Base-by-base conservation (phyloP, 1,284 basidiomycete species). In the Amylostereum areolatum region DNA sequence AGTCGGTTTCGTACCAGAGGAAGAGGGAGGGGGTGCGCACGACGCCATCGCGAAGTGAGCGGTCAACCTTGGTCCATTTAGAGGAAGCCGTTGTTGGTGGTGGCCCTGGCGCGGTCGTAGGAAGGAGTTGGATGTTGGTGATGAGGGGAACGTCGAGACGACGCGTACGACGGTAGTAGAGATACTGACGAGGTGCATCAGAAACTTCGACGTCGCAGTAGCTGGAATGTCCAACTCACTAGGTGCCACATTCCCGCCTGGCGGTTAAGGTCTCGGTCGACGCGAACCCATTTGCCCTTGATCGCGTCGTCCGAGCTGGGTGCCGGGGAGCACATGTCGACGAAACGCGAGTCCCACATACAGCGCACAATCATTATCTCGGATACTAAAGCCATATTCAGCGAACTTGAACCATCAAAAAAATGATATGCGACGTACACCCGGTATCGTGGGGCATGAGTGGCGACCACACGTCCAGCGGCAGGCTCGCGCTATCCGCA, bases 241-340 rank as follows among this genome's bases (percentile, higher is more conserved):
- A 87, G 62, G 54, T 69, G 81, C 66, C 84, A 74, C 41, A 83
- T 63, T 0, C 85, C 85, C 4, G 76, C 70, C 58, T 88, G 77
- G 40, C 70, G 61, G 62, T 92, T 92, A 32, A 96, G 66, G 63
- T 94, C 85, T 18, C 83, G 74, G 24, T 81, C 79, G 6, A 95
- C 85, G 24, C 85, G 80, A 1, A 96, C 91, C 93, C 93, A 96
- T 60, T 85, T 89, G 0, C 92, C 92, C 57, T 84, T 85, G 47
- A 82, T 75, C 4, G 85, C 83, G 62, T 94, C 90, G 33, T 84
- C 66, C 7, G 75, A 72, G 0, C 82, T 89, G 0, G 85, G 77
- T 3, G 73, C 63, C 0, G 93, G 92, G 1, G 69, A 66, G 62
- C 94, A 96, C 9, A 85, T 57, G 18, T 78, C 74, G 3, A 68